phyloP scores from a whole-genome alignment of 805 yeast genomes.

The Lachancea fermentati region DNA sequence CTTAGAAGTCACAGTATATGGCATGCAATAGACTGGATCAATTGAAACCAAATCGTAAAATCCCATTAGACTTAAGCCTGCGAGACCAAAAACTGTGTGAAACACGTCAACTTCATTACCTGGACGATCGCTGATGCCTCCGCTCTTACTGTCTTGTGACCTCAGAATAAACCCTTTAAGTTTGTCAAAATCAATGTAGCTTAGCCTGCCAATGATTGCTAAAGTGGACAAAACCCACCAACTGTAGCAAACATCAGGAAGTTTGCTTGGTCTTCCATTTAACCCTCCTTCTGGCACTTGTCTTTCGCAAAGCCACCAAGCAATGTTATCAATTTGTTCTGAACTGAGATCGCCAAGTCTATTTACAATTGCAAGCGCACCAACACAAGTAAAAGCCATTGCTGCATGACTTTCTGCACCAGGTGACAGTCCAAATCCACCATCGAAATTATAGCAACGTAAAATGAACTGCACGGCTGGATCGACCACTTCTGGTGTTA shows the following conservation, averaged over 20 bases:
- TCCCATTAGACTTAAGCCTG: slow-evolving; percentile 78
- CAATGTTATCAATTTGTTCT: slow-evolving; percentile 42
- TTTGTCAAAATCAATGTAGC: slow-evolving; percentile 71
- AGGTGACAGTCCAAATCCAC: slow-evolving; percentile 90
- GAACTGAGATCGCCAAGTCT: slow-evolving; percentile 43
- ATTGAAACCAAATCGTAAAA: slow-evolving; percentile 52
- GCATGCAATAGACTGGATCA: slow-evolving; percentile 87
- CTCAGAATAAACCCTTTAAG: slow-evolving; percentile 61
- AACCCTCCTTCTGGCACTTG: slow-evolving; percentile 85
- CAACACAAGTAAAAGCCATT: slow-evolving; percentile 82
- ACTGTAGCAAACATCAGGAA: slow-evolving; percentile 95
- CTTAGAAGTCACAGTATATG: slow-evolving; percentile 36
- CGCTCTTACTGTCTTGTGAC: slow-evolving; percentile 72
- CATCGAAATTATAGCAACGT: slow-evolving; percentile 84
- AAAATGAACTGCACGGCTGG: slow-evolving; percentile 62
- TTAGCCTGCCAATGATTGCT: slow-evolving; percentile 54
- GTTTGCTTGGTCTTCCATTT: slow-evolving; percentile 92
- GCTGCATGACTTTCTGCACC: slow-evolving; percentile 96
- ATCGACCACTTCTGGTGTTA: slow-evolving; percentile 50
- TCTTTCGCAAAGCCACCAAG: slow-evolving; percentile 88
- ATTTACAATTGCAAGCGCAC: slow-evolving; percentile 64
- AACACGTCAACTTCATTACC: slow-evolving; percentile 89
- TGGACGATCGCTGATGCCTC: slow-evolving; percentile 91
- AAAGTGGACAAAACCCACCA: slow-evolving; percentile 94
- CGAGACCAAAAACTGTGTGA: slow-evolving; percentile 86